phyloP scores from a whole-genome alignment of 345 rosid species.

The Aquilaria yunnanensis region DNA sequence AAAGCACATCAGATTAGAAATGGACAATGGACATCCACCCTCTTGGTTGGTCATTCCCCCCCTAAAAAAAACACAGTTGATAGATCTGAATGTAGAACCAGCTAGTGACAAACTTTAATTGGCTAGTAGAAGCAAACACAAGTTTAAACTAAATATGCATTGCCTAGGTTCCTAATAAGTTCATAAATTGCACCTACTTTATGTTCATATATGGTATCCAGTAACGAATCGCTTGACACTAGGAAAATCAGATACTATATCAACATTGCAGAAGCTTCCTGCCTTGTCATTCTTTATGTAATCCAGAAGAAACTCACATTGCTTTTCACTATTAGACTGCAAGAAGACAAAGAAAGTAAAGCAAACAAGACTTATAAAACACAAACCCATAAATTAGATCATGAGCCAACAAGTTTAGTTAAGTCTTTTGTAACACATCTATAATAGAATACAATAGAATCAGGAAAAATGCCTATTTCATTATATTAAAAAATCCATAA shows the following conservation, averaged over 20 bases:
- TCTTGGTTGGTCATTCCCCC: too few species aligned
- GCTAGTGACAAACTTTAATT: too few species aligned
- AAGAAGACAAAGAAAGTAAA: constrained; percentile 11
- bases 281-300: constrained; percentile 33
- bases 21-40: too few species aligned
- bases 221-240: constrained; percentile 60
- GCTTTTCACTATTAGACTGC: constrained; percentile 82
- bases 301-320: constrained; percentile 58
- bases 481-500: too few species aligned
- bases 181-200: neutral
- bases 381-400: neutral
- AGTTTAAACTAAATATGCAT: too few species aligned
- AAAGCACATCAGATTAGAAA: too few species aligned
- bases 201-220: constrained; percentile 41
- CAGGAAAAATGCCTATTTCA: neutral
- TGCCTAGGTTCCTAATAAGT: neutral
- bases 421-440: too few species aligned
- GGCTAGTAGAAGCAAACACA: too few species aligned
- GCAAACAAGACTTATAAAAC: neutral
- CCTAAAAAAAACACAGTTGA: too few species aligned
- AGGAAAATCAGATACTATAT: constrained; percentile 58
- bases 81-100: too few species aligned
- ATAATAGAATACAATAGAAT: too few species aligned
- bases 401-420: too few species aligned
- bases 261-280: constrained; percentile 43